Evolutionary conservation across 75 land plant genomes (phyloP).

Genomic region (Picea glauca): DNA sequence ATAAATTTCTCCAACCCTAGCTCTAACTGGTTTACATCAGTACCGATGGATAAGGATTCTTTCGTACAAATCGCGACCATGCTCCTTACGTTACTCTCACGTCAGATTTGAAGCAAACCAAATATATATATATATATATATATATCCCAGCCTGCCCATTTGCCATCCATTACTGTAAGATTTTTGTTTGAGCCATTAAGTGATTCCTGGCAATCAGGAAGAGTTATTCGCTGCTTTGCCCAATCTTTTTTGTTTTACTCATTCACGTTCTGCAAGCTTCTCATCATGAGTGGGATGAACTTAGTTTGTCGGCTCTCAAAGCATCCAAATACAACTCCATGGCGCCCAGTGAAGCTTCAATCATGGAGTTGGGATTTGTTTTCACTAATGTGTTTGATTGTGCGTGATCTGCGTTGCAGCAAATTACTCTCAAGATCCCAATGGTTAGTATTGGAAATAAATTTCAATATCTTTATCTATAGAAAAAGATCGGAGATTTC

Average conservation of each 20-base stretch:
- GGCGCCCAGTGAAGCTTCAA: neutral
- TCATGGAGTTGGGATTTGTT: neutral
- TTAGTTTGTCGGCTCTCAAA: neutral
- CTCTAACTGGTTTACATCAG: too few species aligned
- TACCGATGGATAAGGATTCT: too few species aligned
- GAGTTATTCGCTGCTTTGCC: neutral
- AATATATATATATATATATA: too few species aligned
- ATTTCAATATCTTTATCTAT: too few species aligned
- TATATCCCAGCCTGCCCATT: too few species aligned
- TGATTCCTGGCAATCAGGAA: neutral
- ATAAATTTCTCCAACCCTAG: too few species aligned
- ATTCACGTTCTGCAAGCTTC: neutral
- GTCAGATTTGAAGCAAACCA: too few species aligned
- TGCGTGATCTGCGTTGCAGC: neutral
- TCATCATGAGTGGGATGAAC: constrained; percentile 2
- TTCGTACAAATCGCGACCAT: too few species aligned
- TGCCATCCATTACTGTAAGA: too few species aligned
- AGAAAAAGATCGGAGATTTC: too few species aligned
- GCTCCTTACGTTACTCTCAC: too few species aligned
- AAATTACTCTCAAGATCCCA: constrained; percentile 6
- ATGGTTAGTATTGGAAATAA: constrained; percentile 4
- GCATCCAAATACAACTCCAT: neutral
- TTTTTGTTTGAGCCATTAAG: too few species aligned
- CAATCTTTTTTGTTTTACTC: neutral
- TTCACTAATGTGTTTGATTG: neutral